These are phyloP conservation scores for Coccinonectria pachysandricola DNA, from an alignment of 2,329 filamentous ascomycete species.

Conservation along the genomic window DNA sequence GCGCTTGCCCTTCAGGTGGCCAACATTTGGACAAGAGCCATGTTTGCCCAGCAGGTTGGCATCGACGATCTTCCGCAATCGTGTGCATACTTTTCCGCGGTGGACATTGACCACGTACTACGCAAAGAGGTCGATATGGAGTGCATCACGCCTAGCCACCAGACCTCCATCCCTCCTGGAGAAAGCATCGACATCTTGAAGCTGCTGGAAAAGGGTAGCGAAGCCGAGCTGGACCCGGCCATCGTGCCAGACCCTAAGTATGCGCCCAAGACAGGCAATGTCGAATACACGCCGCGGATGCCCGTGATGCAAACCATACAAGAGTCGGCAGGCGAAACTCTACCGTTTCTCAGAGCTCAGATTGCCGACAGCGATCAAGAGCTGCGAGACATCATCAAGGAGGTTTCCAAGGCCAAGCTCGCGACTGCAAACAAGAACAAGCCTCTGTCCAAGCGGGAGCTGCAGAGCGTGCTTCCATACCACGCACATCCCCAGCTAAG, in stretches of 20 bases:
- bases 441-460: constrained; percentile 14
- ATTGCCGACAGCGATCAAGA: constrained; percentile 67
- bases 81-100: constrained; percentile 89
- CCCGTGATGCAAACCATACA: constrained; percentile 72
- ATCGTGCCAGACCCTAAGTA: constrained; percentile 42
- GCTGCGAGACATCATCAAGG: constrained; percentile 60
- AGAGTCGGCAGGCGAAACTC: constrained; percentile 32
- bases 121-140: constrained; percentile 98
- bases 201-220: constrained; percentile 63
- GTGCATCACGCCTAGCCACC: constrained; percentile 84
- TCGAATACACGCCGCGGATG: constrained; percentile 58
- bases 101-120: constrained; percentile 92
- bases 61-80: constrained; percentile 91
- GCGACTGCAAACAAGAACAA: constrained; percentile 14
- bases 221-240: constrained; percentile 57
- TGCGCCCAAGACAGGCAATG: constrained; percentile 49
- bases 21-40: constrained; percentile 93
- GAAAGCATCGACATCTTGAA: constrained; percentile 75
- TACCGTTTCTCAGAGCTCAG: constrained; percentile 71
- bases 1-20: constrained; percentile 90
- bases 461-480: constrained; percentile 28
- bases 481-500: constrained; percentile 22
- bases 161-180: constrained; percentile 65
- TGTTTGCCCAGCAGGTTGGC: constrained; percentile 95
- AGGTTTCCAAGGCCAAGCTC: constrained; percentile 32